A percentile compares a stretch with the other conserved stretches of the same genome.
Evolutionary conservation across 1,284 basidiomycete genomes (phyloP).

Genomic region (Papiliotrema flavescens): DNA sequence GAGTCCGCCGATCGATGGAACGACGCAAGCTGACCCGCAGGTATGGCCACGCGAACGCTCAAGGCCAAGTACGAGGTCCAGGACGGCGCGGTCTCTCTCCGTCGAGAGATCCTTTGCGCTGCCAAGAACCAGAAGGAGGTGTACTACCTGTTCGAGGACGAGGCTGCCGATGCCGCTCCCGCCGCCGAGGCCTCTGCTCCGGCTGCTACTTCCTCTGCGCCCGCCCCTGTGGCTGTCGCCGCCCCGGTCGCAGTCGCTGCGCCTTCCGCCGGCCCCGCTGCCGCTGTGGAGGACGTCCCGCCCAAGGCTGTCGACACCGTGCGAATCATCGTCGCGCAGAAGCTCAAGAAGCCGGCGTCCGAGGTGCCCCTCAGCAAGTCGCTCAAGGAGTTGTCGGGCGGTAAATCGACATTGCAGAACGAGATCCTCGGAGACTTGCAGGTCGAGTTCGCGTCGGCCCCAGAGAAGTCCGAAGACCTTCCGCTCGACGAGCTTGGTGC

Average conservation of each 20-base stretch:
- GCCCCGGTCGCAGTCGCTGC: slow-evolving; percentile 54
- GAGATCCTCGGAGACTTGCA: slow-evolving; percentile 93
- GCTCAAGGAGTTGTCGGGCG: slow-evolving; percentile 96
- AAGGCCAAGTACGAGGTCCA: slow-evolving; percentile 92
- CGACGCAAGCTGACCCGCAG: slow-evolving; percentile 1
- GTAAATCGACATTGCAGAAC: slow-evolving; percentile 97
- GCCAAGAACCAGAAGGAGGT: slow-evolving; percentile 95
- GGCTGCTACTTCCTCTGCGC: slow-evolving; percentile 47
- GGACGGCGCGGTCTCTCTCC: slow-evolving; percentile 79
- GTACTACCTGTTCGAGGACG: slow-evolving; percentile 97
- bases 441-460: slow-evolving; percentile 82
- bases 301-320: slow-evolving; percentile 90
- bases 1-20: neutral
- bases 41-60: slow-evolving; percentile 92
- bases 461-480: slow-evolving; percentile 97
- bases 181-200: slow-evolving; percentile 53
- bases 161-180: slow-evolving; percentile 51
- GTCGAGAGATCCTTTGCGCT: slow-evolving; percentile 82
- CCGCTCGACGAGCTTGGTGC: slow-evolving; percentile 92
- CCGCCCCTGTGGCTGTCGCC: slow-evolving; percentile 52
- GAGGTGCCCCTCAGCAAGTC: slow-evolving; percentile 91
- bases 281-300: slow-evolving; percentile 76
- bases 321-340: slow-evolving; percentile 87
- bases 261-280: slow-evolving; percentile 59
- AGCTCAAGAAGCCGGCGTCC: slow-evolving; percentile 89